Percentiles rank a stretch among this genome's conserved stretches.
phyloP scores from a whole-genome alignment of 345 rosid genomes.

The Melaleuca quinquenervia region DNA sequence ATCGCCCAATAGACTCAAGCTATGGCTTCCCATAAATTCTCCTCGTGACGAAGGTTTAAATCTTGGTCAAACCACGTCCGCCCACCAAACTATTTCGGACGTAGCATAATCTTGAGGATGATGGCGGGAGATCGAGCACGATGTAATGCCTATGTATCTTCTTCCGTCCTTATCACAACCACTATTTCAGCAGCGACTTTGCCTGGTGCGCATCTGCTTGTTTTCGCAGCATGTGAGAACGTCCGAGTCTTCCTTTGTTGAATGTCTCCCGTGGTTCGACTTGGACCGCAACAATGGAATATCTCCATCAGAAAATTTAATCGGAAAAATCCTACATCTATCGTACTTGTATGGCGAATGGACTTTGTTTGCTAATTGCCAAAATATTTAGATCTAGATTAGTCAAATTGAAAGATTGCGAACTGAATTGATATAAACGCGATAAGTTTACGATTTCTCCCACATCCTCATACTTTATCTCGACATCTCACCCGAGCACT shows the following conservation, averaged over 20 bases:
- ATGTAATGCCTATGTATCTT: neutral
- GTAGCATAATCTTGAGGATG: too few relatives aligned
- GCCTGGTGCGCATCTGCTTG: too few relatives aligned
- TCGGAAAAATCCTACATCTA: too few relatives aligned
- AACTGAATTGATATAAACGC: too few relatives aligned
- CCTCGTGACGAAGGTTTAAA: neutral
- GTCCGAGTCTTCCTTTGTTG: neutral
- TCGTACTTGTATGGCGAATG: too few relatives aligned
- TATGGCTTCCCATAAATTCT: neutral
- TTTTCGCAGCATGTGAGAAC: neutral
- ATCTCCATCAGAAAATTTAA: neutral
- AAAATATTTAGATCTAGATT: too few relatives aligned
- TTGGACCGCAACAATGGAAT: neutral
- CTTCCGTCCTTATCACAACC: neutral
- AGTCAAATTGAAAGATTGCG: too few relatives aligned
- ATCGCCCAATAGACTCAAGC: neutral
- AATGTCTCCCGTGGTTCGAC: neutral
- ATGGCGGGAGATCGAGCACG: too few relatives aligned
- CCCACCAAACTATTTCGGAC: too few relatives aligned
- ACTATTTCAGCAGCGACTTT: neutral
- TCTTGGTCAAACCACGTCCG: too few relatives aligned
- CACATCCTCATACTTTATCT: neutral
- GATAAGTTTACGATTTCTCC: too few relatives aligned
- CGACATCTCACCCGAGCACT: neutral
- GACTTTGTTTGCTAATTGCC: too few relatives aligned